These are phyloP conservation scores for Penicillium diatomitis DNA, from an alignment of 495 filamentous ascomycete genomes.

Conservation along the genomic window DNA sequence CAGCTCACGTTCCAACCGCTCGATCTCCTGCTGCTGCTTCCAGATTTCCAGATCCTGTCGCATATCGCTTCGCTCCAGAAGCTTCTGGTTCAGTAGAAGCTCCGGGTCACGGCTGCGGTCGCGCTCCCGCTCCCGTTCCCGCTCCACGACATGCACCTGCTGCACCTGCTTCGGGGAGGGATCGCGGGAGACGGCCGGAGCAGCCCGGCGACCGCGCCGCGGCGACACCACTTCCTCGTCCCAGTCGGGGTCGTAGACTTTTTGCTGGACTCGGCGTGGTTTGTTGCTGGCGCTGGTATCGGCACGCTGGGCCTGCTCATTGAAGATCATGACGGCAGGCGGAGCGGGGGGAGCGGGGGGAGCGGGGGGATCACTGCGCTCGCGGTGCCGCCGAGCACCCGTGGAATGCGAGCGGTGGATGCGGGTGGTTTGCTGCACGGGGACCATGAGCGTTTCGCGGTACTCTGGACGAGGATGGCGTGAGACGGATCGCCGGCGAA, in stretches of 20 bases:
- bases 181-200: constrained; percentile 9
- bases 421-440: constrained; percentile 13
- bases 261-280: constrained; percentile 15
- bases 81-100: constrained; percentile 26
- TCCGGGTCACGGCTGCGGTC: constrained; percentile 33
- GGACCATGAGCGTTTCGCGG: constrained; percentile 12
- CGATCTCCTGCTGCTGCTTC: constrained; percentile 37
- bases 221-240: constrained; percentile 24
- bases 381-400: constrained; percentile 26
- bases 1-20: constrained; percentile 36
- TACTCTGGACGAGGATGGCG: constrained; percentile 23
- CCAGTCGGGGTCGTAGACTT: constrained; percentile 15
- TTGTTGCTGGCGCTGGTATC: constrained; percentile 10
- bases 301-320: constrained; percentile 14
- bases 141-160: no score
- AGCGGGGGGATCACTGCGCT: constrained; percentile 9
- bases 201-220: constrained; percentile 11
- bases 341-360: constrained; percentile 9
- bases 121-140: not conserved
- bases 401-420: constrained; percentile 34
- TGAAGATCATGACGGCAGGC: constrained; percentile 18
- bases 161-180: constrained; percentile 6
- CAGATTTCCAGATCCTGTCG: constrained; percentile 34
- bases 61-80: constrained; percentile 28
- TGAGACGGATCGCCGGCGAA: constrained; percentile 30